These are phyloP conservation scores for Rutstroemia sydowiana DNA, from an alignment of 2,329 filamentous ascomycete genomes.

Conservation along the genomic window DNA sequence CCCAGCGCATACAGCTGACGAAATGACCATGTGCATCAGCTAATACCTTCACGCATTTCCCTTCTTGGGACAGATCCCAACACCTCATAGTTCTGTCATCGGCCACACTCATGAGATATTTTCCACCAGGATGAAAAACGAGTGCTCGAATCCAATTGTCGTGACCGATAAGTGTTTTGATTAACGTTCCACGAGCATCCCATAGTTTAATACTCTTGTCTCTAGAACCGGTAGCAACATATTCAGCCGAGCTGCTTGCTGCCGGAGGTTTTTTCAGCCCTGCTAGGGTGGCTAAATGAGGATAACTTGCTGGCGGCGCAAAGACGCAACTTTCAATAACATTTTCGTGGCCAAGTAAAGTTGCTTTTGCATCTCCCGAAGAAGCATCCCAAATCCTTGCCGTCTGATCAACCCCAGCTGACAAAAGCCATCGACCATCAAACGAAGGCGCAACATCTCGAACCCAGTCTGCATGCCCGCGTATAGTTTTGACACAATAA, in stretches of 20 bases:
- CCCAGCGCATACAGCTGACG: constrained; percentile 81
- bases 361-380: constrained; percentile 64
- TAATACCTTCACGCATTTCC: constrained; percentile 79
- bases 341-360: constrained; percentile 81
- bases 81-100: constrained; percentile 91
- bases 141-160: constrained; percentile 90
- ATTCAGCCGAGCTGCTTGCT: constrained; percentile 70
- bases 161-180: constrained; percentile 79
- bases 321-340: constrained; percentile 79
- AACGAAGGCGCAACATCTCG: constrained; percentile 75
- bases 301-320: constrained; percentile 71
- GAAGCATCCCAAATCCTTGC: constrained; percentile 80
- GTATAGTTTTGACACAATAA: constrained; percentile 85
- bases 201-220: constrained; percentile 89
- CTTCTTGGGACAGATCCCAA: constrained; percentile 89
- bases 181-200: constrained; percentile 75
- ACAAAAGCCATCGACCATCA: constrained; percentile 77
- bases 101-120: constrained; percentile 76
- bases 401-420: constrained; percentile 75
- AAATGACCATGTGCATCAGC: constrained; percentile 76
- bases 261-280: constrained; percentile 78
- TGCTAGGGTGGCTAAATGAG: constrained; percentile 68
- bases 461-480: constrained; percentile 86
- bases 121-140: constrained; percentile 85
- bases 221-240: constrained; percentile 78